These are phyloP conservation scores for Aspergillus glaucus DNA, from an alignment of 2,329 filamentous ascomycete genomes.

Conservation along the genomic window DNA sequence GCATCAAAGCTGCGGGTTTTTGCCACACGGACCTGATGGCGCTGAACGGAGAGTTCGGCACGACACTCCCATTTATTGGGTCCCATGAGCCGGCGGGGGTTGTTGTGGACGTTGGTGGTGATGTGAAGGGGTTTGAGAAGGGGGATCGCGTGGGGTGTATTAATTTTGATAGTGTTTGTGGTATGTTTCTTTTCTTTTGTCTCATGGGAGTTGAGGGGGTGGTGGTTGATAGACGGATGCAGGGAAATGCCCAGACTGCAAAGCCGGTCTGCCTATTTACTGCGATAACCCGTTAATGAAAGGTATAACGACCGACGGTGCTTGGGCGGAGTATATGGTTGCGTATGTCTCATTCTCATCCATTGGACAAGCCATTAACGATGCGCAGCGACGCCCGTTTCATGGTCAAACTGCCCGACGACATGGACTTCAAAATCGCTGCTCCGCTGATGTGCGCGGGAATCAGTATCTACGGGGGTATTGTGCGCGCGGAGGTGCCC, in stretches of 20 bases:
- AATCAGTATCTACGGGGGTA: conserved; percentile 45
- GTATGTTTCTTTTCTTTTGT: conserved; percentile 11
- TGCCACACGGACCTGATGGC: conserved; percentile 60
- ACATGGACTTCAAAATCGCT: conserved; percentile 45
- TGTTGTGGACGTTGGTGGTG: conserved; percentile 42
- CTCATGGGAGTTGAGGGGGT: not conserved
- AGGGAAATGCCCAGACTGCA: conserved; percentile 46
- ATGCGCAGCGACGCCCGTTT: conserved; percentile 37
- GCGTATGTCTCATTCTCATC: conserved; percentile 16
- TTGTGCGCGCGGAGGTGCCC: conserved; percentile 37
- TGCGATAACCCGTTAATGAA: conserved; percentile 36
- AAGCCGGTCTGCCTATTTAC: conserved; percentile 5
- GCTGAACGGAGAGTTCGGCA: conserved; percentile 42
- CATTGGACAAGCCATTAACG: not conserved
- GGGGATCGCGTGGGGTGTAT: conserved; percentile 55
- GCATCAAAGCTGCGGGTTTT: conserved; percentile 54
- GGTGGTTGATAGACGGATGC: not conserved
- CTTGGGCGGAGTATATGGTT: conserved; percentile 52
- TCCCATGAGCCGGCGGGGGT: conserved; percentile 56
- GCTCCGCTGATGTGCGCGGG: conserved; percentile 55
- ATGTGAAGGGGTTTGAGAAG: conserved; percentile 37
- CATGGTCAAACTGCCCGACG: conserved; percentile 44
- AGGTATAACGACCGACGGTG: conserved; percentile 45
- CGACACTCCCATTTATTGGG: conserved; percentile 46
- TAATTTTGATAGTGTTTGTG: conserved; percentile 49